Percentiles rank a stretch among this genome's conserved stretches.
phyloP scores from a whole-genome alignment of 2,329 filamentous ascomycete species.

The Aspergillus luchuensis region DNA sequence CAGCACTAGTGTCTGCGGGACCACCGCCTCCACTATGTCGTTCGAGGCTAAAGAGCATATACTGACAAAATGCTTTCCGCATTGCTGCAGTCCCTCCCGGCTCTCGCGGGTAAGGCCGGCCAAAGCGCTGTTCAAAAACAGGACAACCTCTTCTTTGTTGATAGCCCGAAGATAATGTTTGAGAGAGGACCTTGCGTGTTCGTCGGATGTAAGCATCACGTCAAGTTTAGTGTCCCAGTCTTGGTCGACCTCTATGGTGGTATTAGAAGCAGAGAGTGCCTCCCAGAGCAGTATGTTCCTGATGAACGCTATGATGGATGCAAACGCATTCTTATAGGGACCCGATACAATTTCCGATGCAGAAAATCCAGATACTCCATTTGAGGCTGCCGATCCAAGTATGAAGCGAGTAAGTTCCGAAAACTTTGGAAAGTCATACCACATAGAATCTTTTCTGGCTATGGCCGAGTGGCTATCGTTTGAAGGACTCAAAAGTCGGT shows the following conservation, averaged over 20 bases:
- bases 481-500: conserved; percentile 60
- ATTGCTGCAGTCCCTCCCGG: conserved; percentile 46
- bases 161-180: conserved; percentile 37
- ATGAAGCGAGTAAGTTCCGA: conserved; percentile 37
- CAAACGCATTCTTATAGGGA: conserved; percentile 56
- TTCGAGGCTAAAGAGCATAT: conserved; percentile 59
- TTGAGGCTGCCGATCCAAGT: conserved; percentile 27
- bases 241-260: conserved; percentile 63
- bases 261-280: conserved; percentile 51
- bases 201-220: conserved; percentile 69
- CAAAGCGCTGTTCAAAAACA: conserved; percentile 50
- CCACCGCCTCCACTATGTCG: conserved; percentile 53
- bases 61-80: conserved; percentile 55
- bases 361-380: conserved; percentile 38
- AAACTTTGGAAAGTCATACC: conserved; percentile 45
- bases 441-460: conserved; percentile 50
- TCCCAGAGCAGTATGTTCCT: conserved; percentile 62
- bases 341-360: conserved; percentile 30
- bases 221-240: conserved; percentile 85
- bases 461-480: conserved; percentile 42
- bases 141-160: conserved; percentile 41
- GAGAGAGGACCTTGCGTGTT: conserved; percentile 61
- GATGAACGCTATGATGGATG: conserved; percentile 70
- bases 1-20: conserved; percentile 55
- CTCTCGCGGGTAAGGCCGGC: conserved; percentile 45